phyloP scores from a whole-genome alignment of 768 basidiomycete species.

The Tremella yokohamensis region DNA sequence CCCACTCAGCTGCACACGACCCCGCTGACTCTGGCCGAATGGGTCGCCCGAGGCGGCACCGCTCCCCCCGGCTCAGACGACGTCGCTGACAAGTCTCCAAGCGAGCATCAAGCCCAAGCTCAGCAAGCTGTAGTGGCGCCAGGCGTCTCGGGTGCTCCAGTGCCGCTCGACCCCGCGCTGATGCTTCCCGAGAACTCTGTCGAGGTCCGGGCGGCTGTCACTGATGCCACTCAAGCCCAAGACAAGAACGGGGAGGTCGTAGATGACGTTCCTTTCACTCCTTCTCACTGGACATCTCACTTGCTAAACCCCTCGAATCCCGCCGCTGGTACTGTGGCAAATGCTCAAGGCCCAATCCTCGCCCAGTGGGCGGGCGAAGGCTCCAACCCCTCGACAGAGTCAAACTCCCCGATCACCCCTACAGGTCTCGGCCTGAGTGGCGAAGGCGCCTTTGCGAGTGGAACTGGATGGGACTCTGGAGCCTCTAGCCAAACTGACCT shows the following conservation, averaged over 20 bases:
- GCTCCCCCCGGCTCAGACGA: neutral
- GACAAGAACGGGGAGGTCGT: neutral
- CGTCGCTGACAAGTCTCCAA: neutral
- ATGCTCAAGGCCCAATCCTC: neutral
- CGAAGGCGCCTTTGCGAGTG: neutral
- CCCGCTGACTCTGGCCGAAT: neutral
- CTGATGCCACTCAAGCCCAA: neutral
- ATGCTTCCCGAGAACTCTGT: neutral
- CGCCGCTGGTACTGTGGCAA: neutral
- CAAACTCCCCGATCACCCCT: conserved; percentile 3
- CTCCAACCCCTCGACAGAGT: conserved; percentile 1
- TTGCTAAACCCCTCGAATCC: neutral
- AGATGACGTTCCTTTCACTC: too few species aligned
- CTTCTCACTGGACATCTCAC: conserved; percentile 2
- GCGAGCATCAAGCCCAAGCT: neutral
- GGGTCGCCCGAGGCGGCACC: neutral
- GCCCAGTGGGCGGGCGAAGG: neutral
- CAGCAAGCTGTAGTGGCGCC: neutral
- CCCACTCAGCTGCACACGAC: neutral
- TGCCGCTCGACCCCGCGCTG: neutral
- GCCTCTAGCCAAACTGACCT: neutral
- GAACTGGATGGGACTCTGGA: neutral
- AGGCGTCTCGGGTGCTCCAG: neutral
- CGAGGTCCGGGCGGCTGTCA: neutral
- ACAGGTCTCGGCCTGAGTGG: neutral